Percentiles rank a stretch among this genome's conserved stretches.
Evolutionary conservation across 1,284 basidiomycete species (phyloP).

Genomic region (Trichosporon faecale): DNA sequence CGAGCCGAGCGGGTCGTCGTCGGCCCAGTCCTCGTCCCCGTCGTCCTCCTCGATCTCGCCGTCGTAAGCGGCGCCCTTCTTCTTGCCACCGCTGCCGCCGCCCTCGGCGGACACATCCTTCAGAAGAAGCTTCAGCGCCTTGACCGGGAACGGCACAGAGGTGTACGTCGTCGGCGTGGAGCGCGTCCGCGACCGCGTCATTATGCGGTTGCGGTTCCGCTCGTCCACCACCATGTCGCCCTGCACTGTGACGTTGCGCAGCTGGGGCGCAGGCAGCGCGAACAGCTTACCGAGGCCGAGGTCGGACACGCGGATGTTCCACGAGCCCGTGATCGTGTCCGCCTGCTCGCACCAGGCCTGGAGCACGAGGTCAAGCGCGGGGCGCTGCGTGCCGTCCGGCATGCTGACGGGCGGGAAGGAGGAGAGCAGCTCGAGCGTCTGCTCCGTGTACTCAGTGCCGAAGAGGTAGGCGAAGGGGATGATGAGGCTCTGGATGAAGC

Average conservation of each 20-base stretch:
- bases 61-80: slow-evolving; percentile 56
- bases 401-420: slow-evolving; percentile 54
- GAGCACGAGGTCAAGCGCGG: slow-evolving; percentile 70
- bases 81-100: slow-evolving; percentile 67
- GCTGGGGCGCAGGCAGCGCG: slow-evolving; percentile 61
- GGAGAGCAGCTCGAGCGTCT: slow-evolving; percentile 71
- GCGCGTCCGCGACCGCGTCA: slow-evolving; percentile 88
- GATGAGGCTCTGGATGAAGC: slow-evolving; percentile 77
- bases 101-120: slow-evolving; percentile 68
- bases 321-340: slow-evolving; percentile 89
- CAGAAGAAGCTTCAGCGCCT: slow-evolving; percentile 83
- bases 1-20: slow-evolving; percentile 61
- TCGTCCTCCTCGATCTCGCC: slow-evolving; percentile 68
- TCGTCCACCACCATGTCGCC: slow-evolving; percentile 86
- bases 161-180: slow-evolving; percentile 80
- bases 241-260: slow-evolving; percentile 71
- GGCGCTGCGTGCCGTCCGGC: slow-evolving; percentile 56
- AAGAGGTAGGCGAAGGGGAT: slow-evolving; percentile 91
- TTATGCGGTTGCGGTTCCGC: slow-evolving; percentile 79
- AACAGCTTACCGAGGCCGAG: slow-evolving; percentile 79
- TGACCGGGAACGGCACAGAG: slow-evolving; percentile 79
- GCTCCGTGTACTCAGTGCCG: slow-evolving; percentile 69
- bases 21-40: slow-evolving; percentile 79
- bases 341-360: slow-evolving; percentile 90
- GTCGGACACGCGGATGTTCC: slow-evolving; percentile 77